These are phyloP conservation scores for Exophiala lecanii-corni DNA, from an alignment of 2,329 filamentous ascomycete species.

Conservation along the genomic window DNA sequence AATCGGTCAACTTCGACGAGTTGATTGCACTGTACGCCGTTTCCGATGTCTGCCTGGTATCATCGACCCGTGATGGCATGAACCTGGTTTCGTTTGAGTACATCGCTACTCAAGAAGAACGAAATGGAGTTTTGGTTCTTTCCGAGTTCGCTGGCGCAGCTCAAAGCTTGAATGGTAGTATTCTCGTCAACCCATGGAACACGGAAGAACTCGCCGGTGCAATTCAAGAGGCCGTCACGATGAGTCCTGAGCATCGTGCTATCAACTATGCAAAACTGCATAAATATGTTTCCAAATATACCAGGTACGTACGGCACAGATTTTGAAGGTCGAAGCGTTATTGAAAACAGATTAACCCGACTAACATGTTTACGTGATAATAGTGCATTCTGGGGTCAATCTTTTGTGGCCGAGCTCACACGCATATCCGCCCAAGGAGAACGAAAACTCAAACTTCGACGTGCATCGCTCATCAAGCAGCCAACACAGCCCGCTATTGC, in stretches of 20 bases:
- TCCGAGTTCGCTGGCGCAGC: conserved; percentile 96
- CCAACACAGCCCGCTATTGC: conserved; percentile 6
- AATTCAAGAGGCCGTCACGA: conserved; percentile 93
- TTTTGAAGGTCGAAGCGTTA: background rate
- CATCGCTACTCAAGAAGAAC: conserved; percentile 85
- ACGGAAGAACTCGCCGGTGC: conserved; percentile 90
- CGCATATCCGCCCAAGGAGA: conserved; percentile 52
- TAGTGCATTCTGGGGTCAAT: conserved; percentile 90
- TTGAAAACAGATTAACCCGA: too few relatives aligned
- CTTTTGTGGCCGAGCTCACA: conserved; percentile 79
- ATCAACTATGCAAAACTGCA: conserved; percentile 88
- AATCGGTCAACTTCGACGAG: conserved; percentile 91
- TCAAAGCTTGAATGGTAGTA: conserved; percentile 84
- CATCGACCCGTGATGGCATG: conserved; percentile 97
- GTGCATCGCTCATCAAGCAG: conserved; percentile 17
- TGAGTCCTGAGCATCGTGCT: conserved; percentile 82
- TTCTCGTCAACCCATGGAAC: conserved; percentile 98
- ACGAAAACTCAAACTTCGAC: conserved; percentile 43
- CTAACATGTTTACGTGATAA: too few relatives aligned
- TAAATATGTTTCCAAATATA: conserved; percentile 96
- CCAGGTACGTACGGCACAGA: conserved; percentile 51
- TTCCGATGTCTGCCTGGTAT: conserved; percentile 87
- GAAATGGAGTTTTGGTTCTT: conserved; percentile 88
- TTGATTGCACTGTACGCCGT: conserved; percentile 89
- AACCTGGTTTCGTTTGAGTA: conserved; percentile 98